phyloP scores from a whole-genome alignment of 164 flowering plant species.

The Sedum album region DNA sequence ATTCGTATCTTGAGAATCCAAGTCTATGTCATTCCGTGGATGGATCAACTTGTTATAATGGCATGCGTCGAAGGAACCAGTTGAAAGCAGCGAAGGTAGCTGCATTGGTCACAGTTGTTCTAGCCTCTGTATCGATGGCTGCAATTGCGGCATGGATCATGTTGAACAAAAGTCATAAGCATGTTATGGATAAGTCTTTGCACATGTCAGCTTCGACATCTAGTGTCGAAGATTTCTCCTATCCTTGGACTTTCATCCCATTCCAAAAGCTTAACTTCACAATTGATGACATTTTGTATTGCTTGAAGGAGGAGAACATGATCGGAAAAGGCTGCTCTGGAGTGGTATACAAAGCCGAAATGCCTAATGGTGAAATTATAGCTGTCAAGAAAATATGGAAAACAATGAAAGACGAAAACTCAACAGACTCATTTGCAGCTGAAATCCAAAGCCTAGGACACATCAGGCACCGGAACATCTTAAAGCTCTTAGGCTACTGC shows the following conservation, averaged over 20 bases:
- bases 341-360: slow-evolving; percentile 22
- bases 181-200: slow-evolving; percentile 37
- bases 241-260: slow-evolving; percentile 95
- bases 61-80: slow-evolving; percentile 24
- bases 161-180: slow-evolving; percentile 39
- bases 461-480: slow-evolving; percentile 9
- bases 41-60: slow-evolving; percentile 67
- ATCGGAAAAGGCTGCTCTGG: slow-evolving; percentile 45
- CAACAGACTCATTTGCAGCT: slow-evolving; percentile 34
- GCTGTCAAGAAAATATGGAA: slow-evolving; percentile 2
- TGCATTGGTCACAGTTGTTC: slow-evolving; percentile 44
- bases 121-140: slow-evolving; percentile 44
- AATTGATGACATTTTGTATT: slow-evolving; percentile 64
- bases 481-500: slow-evolving; percentile 5
- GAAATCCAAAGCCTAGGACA: slow-evolving; percentile 7
- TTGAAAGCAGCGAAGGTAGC: slow-evolving; percentile 53
- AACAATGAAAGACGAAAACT: slow-evolving; percentile 18
- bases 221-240: slow-evolving; percentile 75
- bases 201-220: slow-evolving; percentile 28
- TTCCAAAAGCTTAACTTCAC: slow-evolving; percentile 76
- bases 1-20: slow-evolving; percentile 51
- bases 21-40: slow-evolving; percentile 64
- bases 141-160: slow-evolving; percentile 57
- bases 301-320: slow-evolving; percentile 73
- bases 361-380: slow-evolving; percentile 51